phyloP scores from a whole-genome alignment of 352 stramenopile genomes.

The Globisporangium paroecandrum region DNA sequence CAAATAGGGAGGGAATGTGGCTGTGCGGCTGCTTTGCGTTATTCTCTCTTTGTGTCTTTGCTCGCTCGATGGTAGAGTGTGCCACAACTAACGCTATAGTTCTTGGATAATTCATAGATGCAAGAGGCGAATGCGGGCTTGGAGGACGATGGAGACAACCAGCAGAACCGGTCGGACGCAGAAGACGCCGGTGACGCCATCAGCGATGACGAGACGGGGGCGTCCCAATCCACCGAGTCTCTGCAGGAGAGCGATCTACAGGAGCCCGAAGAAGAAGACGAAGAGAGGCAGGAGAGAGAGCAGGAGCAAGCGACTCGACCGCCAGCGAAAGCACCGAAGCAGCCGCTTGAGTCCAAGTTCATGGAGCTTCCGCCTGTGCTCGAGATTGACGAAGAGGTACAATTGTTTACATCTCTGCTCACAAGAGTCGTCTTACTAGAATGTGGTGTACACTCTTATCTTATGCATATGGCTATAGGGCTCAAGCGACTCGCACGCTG shows the following conservation, averaged over 20 bases:
- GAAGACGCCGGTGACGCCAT: background rate
- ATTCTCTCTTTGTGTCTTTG: background rate
- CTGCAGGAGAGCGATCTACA: slow-evolving; percentile 31
- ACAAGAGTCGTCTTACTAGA: background rate
- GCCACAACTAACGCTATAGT: background rate
- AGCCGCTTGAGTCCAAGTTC: slow-evolving; percentile 35
- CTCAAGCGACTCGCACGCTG: slow-evolving; percentile 20
- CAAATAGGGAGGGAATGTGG: background rate
- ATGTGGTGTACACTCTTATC: background rate
- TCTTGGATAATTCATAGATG: background rate
- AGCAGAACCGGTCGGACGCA: background rate
- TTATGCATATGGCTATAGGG: slow-evolving; percentile 1
- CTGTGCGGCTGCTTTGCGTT: background rate
- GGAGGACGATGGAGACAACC: background rate
- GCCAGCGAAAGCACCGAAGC: slow-evolving; percentile 15
- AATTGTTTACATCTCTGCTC: background rate
- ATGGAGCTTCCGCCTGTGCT: slow-evolving; percentile 40
- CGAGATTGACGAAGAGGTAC: slow-evolving; percentile 47
- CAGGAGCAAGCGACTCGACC: slow-evolving; percentile 17
- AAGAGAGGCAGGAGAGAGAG: slow-evolving; percentile 12
- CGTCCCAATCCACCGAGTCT: slow-evolving; percentile 15
- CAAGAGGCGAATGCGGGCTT: background rate
- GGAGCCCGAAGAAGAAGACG: slow-evolving; percentile 20
- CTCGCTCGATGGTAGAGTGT: background rate
- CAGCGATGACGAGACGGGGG: slow-evolving; percentile 13